Conservation (phyloP, 352 stramenopile genomes). For the Aphanomyces cochlioides region DNA sequence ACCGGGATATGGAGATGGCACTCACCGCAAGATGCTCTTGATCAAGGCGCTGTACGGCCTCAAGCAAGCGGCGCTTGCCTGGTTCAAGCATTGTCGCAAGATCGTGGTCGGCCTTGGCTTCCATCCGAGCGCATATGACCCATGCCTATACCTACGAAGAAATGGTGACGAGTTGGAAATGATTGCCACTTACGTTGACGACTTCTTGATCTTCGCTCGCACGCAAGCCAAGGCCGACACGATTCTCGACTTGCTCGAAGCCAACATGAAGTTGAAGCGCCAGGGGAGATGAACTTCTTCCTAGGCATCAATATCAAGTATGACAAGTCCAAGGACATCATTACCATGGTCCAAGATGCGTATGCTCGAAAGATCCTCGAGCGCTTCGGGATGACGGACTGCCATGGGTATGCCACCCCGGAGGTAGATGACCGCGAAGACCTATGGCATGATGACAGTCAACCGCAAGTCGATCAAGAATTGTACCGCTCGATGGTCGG, state of each 20-base stretch:
- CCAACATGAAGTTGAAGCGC: constrained; percentile 12
- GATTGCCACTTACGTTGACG: constrained; percentile 33
- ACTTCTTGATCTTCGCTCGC: constrained; percentile 30
- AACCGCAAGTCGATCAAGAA: neutral
- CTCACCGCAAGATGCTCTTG: constrained; percentile 10
- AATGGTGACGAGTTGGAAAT: constrained; percentile 6
- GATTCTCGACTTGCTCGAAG: constrained; percentile 9
- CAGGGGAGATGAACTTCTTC: constrained; percentile 16
- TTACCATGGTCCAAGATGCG: constrained; percentile 14
- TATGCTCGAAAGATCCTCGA: constrained; percentile 30
- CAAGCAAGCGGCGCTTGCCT: constrained; percentile 23
- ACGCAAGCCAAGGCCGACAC: constrained; percentile 6
- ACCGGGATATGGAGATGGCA: constrained; percentile 1
- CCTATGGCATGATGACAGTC: constrained; percentile 4
- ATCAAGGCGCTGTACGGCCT: constrained; percentile 28
- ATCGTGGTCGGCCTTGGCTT: constrained; percentile 30
- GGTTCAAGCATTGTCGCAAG: constrained; percentile 24
- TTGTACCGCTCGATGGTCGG: constrained; percentile 25
- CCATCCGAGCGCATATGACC: constrained; percentile 26
- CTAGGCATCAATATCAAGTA: constrained; percentile 11
- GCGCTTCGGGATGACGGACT: constrained; percentile 21
- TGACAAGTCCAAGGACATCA: neutral
- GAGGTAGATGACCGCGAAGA: constrained; percentile 20
- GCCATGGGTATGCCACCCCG: constrained; percentile 19
- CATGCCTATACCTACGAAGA: constrained; percentile 25